Percentiles rank a stretch among this genome's conserved stretches.
These are phyloP conservation scores for Harringtonia lauricola DNA, from an alignment of 2,329 filamentous ascomycete genomes.

Conservation along the genomic window DNA sequence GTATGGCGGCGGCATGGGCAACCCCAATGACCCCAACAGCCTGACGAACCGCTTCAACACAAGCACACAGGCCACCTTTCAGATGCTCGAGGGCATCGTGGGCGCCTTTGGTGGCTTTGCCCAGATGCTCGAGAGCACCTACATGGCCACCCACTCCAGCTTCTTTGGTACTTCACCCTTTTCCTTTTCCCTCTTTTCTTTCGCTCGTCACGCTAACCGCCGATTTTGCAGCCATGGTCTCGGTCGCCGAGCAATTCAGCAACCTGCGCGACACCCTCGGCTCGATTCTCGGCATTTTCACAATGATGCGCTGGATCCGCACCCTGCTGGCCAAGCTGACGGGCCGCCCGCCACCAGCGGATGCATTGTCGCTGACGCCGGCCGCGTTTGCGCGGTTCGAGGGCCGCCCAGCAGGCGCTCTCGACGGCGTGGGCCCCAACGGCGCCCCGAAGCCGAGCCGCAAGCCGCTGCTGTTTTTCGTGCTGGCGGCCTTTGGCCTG, in stretches of 20 bases:
- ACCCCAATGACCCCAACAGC: constrained; percentile 84
- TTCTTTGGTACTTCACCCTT: constrained; percentile 86
- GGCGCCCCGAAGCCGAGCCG: constrained; percentile 65
- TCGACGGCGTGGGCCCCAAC: constrained; percentile 49
- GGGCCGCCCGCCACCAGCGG: constrained; percentile 78
- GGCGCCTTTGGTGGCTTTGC: constrained; percentile 95
- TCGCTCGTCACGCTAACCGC: neutral
- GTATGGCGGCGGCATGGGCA: constrained; percentile 31
- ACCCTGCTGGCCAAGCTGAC: constrained; percentile 87
- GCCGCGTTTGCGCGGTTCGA: constrained; percentile 86
- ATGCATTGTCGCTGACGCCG: constrained; percentile 77
- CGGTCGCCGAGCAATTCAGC: constrained; percentile 93
- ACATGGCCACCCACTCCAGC: constrained; percentile 97
- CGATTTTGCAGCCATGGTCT: constrained; percentile 94
- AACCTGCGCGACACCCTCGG: constrained; percentile 88
- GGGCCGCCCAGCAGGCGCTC: constrained; percentile 42
- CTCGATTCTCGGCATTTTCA: constrained; percentile 90
- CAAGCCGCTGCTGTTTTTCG: constrained; percentile 94
- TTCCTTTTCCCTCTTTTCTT: constrained; percentile 19
- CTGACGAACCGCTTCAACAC: constrained; percentile 92
- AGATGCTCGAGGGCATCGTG: constrained; percentile 95
- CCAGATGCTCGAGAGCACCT: constrained; percentile 98
- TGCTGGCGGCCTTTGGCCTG: constrained; percentile 85
- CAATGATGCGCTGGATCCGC: constrained; percentile 86
- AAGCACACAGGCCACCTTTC: constrained; percentile 92